Evolutionary conservation across 495 filamentous ascomycete species (phyloP).

Genomic region (Penicillium canescens): DNA sequence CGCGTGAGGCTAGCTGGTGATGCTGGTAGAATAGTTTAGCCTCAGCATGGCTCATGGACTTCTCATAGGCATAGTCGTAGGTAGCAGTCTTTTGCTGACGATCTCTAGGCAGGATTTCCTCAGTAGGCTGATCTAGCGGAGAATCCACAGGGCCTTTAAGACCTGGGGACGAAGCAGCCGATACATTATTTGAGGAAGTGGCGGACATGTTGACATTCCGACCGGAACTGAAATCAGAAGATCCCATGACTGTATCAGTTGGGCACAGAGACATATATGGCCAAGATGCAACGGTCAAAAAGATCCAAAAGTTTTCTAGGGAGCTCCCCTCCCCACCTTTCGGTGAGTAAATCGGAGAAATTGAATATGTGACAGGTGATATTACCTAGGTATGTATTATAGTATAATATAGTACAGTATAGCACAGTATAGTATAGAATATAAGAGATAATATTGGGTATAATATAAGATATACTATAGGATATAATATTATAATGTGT

Average conservation of each 20-base stretch:
- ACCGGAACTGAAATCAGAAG: slow-evolving; percentile 20
- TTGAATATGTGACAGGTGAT: no score
- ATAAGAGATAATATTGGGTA: no score
- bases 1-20: slow-evolving; percentile 59
- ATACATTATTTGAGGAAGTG: slow-evolving; percentile 8
- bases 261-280: not conserved
- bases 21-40: slow-evolving; percentile 94
- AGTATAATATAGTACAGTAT: no score
- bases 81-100: slow-evolving; percentile 76
- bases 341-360: not conserved
- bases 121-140: slow-evolving; percentile 8
- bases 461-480: no score
- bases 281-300: not conserved
- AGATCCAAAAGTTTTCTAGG: not conserved
- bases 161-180: slow-evolving; percentile 6
- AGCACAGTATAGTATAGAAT: no score
- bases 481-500: no score
- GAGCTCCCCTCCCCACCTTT: slow-evolving; percentile 1
- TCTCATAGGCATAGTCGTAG: slow-evolving; percentile 86
- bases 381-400: no score
- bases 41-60: slow-evolving; percentile 85
- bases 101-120: slow-evolving; percentile 70
- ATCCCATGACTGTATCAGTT: slow-evolving; percentile 23
- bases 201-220: slow-evolving; percentile 24
- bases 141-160: slow-evolving; percentile 7